These are phyloP conservation scores for Alternaria atra DNA, from an alignment of 2,329 filamentous ascomycete genomes.

Conservation along the genomic window DNA sequence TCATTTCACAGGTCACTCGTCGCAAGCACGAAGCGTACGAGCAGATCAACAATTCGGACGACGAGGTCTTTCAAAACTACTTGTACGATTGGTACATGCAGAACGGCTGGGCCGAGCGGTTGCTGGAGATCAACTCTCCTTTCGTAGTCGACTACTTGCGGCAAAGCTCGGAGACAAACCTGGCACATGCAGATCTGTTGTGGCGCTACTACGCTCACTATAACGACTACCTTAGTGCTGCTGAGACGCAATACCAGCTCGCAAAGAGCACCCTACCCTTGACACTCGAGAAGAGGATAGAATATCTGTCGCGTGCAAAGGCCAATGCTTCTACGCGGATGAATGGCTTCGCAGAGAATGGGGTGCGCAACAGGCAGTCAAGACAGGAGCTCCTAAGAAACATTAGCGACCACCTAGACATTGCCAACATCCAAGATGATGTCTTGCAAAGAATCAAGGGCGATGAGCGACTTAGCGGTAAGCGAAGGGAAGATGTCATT, in stretches of 20 bases:
- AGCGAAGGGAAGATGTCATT: constrained; percentile 71
- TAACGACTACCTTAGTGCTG: constrained; percentile 84
- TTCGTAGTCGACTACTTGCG: constrained; percentile 88
- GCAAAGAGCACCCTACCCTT: constrained; percentile 84
- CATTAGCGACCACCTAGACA: constrained; percentile 85
- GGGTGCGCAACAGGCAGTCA: constrained; percentile 67
- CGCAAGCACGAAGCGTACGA: constrained; percentile 88
- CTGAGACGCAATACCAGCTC: constrained; percentile 82
- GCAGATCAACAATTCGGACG: constrained; percentile 85
- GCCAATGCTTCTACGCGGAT: constrained; percentile 89
- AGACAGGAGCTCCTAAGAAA: constrained; percentile 87
- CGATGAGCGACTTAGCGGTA: constrained; percentile 73
- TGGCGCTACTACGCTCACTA: constrained; percentile 93
- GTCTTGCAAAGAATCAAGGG: constrained; percentile 78
- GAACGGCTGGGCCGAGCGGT: constrained; percentile 83
- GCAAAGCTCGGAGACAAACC: constrained; percentile 74
- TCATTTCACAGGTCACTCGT: constrained; percentile 76
- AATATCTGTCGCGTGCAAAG: constrained; percentile 88
- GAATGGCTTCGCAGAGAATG: constrained; percentile 69
- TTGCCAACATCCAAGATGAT: constrained; percentile 95
- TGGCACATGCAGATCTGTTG: constrained; percentile 85
- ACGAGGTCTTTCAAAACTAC: constrained; percentile 94
- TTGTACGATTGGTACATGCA: constrained; percentile 98
- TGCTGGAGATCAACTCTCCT: constrained; percentile 83
- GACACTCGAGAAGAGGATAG: constrained; percentile 84